Percentiles rank a stretch among this genome's conserved stretches.
These are phyloP conservation scores for Stereocaulon alpinum DNA, from an alignment of 495 filamentous ascomycete species.

Conservation along the genomic window DNA sequence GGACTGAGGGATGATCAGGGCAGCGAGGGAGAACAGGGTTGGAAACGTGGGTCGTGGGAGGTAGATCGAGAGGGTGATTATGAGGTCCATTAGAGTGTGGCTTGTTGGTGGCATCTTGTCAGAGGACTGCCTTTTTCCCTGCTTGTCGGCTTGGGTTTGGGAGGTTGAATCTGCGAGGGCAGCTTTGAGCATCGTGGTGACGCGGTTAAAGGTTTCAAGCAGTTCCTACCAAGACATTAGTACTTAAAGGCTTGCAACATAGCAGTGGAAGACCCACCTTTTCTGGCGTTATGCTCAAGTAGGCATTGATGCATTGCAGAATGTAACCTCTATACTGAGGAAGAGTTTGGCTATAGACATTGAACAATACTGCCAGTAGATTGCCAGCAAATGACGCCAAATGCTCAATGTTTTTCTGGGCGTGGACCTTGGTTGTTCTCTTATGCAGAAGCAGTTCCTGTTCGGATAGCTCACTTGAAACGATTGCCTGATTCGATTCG, in stretches of 20 bases:
- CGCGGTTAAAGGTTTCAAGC: conserved; percentile 74
- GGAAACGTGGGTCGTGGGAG: conserved; percentile 73
- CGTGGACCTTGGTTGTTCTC: conserved; percentile 62
- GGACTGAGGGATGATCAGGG: conserved; percentile 60
- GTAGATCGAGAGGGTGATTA: conserved; percentile 91
- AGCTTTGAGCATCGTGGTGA: conserved; percentile 69
- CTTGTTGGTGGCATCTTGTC: conserved; percentile 82
- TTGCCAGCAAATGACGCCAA: conserved; percentile 73
- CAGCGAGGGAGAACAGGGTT: conserved; percentile 71
- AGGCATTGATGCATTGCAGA: conserved; percentile 86
- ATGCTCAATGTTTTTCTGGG: conserved; percentile 66
- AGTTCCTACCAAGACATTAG: conserved; percentile 46
- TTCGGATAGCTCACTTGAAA: conserved; percentile 46
- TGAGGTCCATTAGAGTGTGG: conserved; percentile 90
- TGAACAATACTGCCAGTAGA: conserved; percentile 87
- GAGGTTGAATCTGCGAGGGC: conserved; percentile 52
- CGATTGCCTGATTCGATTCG: conserved; percentile 77
- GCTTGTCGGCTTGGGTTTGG: conserved; percentile 43
- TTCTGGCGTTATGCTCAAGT: conserved; percentile 73
- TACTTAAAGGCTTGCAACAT: neutral
- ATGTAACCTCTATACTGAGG: conserved; percentile 86
- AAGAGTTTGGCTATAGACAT: conserved; percentile 91
- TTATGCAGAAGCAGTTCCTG: conserved; percentile 61
- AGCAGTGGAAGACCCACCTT: conserved; percentile 31
- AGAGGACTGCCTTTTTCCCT: conserved; percentile 50